Base-by-base conservation (phyloP, 208 protist species). In the Leishmania major region DNA sequence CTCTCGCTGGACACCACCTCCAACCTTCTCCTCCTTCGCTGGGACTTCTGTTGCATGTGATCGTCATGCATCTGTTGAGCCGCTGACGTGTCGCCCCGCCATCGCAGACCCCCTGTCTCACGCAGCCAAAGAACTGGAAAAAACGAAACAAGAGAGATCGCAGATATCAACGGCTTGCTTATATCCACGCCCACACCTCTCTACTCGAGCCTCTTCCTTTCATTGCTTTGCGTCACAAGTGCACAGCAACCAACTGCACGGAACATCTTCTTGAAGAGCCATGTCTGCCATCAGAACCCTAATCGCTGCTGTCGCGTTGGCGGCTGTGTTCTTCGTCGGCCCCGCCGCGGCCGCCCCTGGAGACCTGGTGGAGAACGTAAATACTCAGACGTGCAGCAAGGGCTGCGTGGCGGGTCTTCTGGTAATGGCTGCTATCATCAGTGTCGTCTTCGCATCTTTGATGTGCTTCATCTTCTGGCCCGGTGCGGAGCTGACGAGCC, bases 391-490 rank as follows among this genome's bases (percentile, higher is more conserved):
- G 79, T 93, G 90, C 88, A 85, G 86, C 66, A 84, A 81, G 64
- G 90, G 90, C 62, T 93, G 90, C 75, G 80, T 90, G 59, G 82
- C 86, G 47, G 86, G 90, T 51, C 85, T 93, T 43, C 75, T 93
- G 64, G 79, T 91, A 64, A 86, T 87, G 80, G 90, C 90, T 25
- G 81, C 70, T 76, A 74, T 89, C 45, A 55, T 90, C 51, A 79
- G 77, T 37, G 83, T 89, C 59, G 60, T 87, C 66, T 67, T 47
- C 74, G 81, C 75, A 22, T 67, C 69, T 17, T 62, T 93, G 70
- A 88, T 91, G 80, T 93, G 88, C 84, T 90, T 83, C 77, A 74
- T 80, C 84, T 77, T 73, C 79, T 93, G 90, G 90, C 86, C 84
- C 22, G 82, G 84, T 7, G 80, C 75, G 45, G 90, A 93, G 88